Evolutionary conservation across 2,329 filamentous ascomycete genomes (phyloP).

Genomic region (Penicillium hordei): DNA sequence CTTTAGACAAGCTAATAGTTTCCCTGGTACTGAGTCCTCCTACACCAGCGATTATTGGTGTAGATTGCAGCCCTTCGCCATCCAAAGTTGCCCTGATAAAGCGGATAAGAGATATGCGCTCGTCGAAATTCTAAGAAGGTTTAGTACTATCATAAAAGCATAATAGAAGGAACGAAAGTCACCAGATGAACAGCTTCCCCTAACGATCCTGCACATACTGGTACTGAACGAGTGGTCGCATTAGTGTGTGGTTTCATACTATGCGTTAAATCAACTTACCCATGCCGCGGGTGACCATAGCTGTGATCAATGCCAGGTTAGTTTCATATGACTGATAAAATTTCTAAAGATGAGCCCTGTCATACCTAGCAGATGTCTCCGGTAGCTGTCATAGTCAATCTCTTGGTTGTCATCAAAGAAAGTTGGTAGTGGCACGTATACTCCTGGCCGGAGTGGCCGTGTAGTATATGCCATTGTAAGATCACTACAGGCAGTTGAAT

Average conservation of each 20-base stretch:
- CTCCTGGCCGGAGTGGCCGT: neutral
- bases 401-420: neutral
- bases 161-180: neutral
- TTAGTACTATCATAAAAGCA: neutral
- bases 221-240: neutral
- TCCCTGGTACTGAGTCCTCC: neutral
- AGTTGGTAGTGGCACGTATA: neutral
- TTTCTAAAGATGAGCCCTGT: neutral
- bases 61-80: neutral
- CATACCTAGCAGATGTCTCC: neutral
- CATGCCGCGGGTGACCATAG: neutral
- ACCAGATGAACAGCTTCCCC: neutral
- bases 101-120: neutral
- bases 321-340: neutral
- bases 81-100: neutral
- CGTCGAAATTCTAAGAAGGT: neutral
- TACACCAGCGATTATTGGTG: neutral
- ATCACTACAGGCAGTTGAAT: neutral
- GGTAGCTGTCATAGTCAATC: neutral
- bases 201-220: neutral
- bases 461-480: neutral
- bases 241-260: neutral
- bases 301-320: neutral
- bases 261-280: neutral
- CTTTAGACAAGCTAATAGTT: neutral